Percentiles rank a stretch among this genome's conserved stretches.
phyloP scores from a whole-genome alignment of 225 moss, liverwort and hornwort genomes.

The Sphagnum tenellum region DNA sequence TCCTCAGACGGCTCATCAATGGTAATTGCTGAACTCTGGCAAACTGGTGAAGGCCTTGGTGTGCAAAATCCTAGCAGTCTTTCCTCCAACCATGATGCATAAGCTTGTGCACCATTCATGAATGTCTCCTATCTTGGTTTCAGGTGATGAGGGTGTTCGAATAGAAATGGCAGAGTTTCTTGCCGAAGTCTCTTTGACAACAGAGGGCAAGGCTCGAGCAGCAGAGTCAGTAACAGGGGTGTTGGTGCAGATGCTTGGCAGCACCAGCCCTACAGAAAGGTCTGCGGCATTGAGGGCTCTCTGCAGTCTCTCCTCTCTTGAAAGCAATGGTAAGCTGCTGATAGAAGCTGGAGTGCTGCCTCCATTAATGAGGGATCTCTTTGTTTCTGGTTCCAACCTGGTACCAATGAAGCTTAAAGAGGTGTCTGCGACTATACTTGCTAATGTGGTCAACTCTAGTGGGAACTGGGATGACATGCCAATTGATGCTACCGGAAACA shows the following conservation, averaged over 20 bases:
- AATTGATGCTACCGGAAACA: conserved; percentile 52
- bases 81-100: no score
- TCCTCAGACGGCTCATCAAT: conserved; percentile 49
- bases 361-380: conserved; percentile 56
- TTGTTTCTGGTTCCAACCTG: conserved; percentile 44
- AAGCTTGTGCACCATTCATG: no score
- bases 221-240: conserved; percentile 27
- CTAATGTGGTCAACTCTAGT: conserved; percentile 45
- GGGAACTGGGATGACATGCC: conserved; percentile 44
- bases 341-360: conserved; percentile 38
- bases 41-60: no score
- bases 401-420: conserved; percentile 60
- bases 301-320: conserved; percentile 39
- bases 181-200: conserved; percentile 35
- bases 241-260: conserved; percentile 53
- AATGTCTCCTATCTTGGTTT: background rate
- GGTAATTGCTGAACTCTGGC: conserved; percentile 6
- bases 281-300: conserved; percentile 47
- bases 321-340: conserved; percentile 38
- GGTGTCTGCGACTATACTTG: conserved; percentile 52
- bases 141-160: conserved; percentile 53
- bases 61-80: no score
- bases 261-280: conserved; percentile 33
- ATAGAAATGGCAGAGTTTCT: conserved; percentile 56
- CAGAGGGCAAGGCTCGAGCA: conserved; percentile 43